Conservation (phyloP, 352 stramenopile genomes). For the Pythium rishiriense region DNA sequence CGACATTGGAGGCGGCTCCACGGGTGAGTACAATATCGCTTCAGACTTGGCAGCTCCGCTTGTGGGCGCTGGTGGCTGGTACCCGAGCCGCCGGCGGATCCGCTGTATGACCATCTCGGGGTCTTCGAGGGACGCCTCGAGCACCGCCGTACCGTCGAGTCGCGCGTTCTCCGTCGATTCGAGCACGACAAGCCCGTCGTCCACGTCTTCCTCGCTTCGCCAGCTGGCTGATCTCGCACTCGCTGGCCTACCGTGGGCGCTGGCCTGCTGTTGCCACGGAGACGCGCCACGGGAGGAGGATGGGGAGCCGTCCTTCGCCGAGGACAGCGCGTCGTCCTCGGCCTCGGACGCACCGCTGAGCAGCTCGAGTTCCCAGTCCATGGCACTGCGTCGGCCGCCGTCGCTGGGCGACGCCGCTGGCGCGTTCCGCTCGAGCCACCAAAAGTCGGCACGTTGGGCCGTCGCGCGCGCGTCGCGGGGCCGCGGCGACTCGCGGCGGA, state of each 20-base stretch:
- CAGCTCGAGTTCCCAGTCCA: constrained; percentile 27
- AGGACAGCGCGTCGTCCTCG: neutral
- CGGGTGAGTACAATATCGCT: neutral
- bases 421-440: constrained; percentile 38
- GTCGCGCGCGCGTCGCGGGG: constrained; percentile 43
- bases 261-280: neutral
- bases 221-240: neutral
- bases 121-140: constrained; percentile 34
- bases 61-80: neutral
- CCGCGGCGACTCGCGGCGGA: constrained; percentile 54
- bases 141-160: constrained; percentile 12
- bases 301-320: neutral
- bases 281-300: neutral
- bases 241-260: too few relatives aligned
- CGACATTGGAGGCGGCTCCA: neutral
- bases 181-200: constrained; percentile 18
- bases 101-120: constrained; percentile 61
- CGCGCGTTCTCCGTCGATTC: neutral
- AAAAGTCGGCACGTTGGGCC: constrained; percentile 43
- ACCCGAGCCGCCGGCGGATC: constrained; percentile 53
- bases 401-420: neutral
- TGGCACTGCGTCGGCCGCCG: neutral
- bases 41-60: neutral
- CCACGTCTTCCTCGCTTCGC: neutral
- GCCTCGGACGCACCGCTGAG: constrained; percentile 12